phyloP scores from a whole-genome alignment of 768 basidiomycete genomes.

The Leccinum pellstonianum region DNA sequence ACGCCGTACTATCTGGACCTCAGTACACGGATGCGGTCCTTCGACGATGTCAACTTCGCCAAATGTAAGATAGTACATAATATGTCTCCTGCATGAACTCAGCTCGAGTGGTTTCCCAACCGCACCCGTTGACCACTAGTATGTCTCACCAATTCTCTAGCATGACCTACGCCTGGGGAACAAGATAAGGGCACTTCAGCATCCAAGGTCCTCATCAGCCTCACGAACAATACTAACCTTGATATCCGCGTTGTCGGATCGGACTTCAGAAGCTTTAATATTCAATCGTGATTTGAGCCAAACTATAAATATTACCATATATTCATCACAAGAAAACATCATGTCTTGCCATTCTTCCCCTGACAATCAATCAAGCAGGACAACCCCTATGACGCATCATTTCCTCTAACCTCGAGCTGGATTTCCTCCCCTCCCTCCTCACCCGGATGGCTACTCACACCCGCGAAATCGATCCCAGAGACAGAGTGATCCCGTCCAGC shows the following conservation, averaged over 20 bases:
- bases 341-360: no score
- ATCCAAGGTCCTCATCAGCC: neutral
- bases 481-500: no score
- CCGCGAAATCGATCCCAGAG: no score
- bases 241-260: neutral
- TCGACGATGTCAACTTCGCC: neutral
- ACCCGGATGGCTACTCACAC: no score
- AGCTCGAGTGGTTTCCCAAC: neutral
- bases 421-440: no score
- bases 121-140: no score
- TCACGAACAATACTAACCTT: slow-evolving; percentile 46
- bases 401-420: no score
- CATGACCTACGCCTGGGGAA: neutral
- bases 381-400: no score
- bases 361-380: no score
- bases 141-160: neutral
- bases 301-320: slow-evolving; percentile 41
- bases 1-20: no score
- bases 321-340: slow-evolving; percentile 28
- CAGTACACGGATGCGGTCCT: no score
- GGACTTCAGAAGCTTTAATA: no score
- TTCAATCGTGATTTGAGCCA: slow-evolving; percentile 46
- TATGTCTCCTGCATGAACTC: neutral
- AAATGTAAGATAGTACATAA: neutral
- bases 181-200: neutral